Evolutionary conservation across 2,329 filamentous ascomycete species (phyloP).

Genomic region (Rasamsonia emersonii): DNA sequence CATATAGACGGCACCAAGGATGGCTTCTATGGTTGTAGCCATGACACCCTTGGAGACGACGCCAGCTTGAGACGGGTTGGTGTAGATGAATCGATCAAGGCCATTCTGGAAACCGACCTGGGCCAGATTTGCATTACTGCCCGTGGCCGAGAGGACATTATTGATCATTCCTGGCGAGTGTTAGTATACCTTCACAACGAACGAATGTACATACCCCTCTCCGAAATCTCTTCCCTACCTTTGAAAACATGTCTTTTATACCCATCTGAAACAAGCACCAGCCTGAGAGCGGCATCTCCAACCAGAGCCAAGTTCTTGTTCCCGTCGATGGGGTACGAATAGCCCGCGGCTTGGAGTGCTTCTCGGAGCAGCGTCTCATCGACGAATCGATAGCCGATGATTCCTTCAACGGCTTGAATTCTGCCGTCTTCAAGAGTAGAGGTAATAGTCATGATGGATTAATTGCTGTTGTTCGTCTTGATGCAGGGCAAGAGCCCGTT

Average conservation of each 20-base stretch:
- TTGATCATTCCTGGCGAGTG: constrained; percentile 4
- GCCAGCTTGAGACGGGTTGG: constrained; percentile 11
- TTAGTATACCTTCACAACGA: too few relatives aligned
- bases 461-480: too few relatives aligned
- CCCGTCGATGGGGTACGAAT: not conserved
- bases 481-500: too few relatives aligned
- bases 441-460: not conserved
- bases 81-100: constrained; percentile 8
- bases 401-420: not conserved
- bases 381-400: not conserved
- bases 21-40: constrained; percentile 23
- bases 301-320: not conserved
- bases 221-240: not conserved
- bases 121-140: constrained; percentile 10
- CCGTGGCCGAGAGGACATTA: constrained; percentile 1
- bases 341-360: not conserved
- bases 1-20: constrained; percentile 25
- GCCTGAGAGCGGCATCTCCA: constrained; percentile 1
- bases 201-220: too few relatives aligned
- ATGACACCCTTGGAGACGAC: constrained; percentile 14
- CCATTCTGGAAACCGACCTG: constrained; percentile 5
- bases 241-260: not conserved
- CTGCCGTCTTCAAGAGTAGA: not conserved
- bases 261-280: not conserved
- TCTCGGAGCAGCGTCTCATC: not conserved